Conservation (phyloP, 1,284 basidiomycete genomes). For the Ganoderma resinaceum region DNA sequence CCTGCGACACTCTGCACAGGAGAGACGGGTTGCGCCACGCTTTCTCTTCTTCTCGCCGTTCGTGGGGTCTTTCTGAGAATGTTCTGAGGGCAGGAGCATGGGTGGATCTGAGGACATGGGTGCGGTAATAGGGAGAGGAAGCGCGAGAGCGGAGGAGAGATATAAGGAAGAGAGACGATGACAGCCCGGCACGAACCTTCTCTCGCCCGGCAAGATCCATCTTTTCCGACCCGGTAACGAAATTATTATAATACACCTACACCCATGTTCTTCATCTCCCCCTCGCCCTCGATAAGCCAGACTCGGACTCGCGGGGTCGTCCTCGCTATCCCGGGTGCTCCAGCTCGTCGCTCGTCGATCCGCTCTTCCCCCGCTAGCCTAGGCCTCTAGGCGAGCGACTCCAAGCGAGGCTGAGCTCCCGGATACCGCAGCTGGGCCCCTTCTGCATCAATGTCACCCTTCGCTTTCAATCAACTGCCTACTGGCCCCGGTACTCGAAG, state of each 20-base stretch:
- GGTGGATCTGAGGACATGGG: constrained; percentile 33
- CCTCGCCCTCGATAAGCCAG: too few relatives aligned
- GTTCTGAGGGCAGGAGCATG: constrained; percentile 42
- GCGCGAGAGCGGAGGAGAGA: constrained; percentile 13
- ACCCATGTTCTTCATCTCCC: neutral
- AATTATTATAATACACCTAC: constrained; percentile 23
- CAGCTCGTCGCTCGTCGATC: neutral
- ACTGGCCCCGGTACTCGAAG: too few relatives aligned
- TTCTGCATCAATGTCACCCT: too few relatives aligned
- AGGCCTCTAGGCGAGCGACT: too few relatives aligned
- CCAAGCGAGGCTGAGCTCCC: too few relatives aligned
- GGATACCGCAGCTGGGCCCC: too few relatives aligned
- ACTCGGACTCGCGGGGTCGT: neutral
- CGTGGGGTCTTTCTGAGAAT: constrained; percentile 38
- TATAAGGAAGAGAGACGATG: constrained; percentile 10
- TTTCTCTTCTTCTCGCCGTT: constrained; percentile 67
- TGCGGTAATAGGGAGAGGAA: constrained; percentile 23
- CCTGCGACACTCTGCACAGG: constrained; percentile 81
- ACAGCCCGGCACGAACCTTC: constrained; percentile 9
- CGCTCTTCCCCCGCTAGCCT: too few relatives aligned
- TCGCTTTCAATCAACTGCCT: too few relatives aligned
- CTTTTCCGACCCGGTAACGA: constrained; percentile 10
- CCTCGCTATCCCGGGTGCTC: neutral
- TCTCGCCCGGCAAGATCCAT: constrained; percentile 12
- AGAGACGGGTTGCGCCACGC: constrained; percentile 77